Base-by-base conservation (phyloP, 192 early-diverging fungal species). In the Coemansia sp. region DNA sequence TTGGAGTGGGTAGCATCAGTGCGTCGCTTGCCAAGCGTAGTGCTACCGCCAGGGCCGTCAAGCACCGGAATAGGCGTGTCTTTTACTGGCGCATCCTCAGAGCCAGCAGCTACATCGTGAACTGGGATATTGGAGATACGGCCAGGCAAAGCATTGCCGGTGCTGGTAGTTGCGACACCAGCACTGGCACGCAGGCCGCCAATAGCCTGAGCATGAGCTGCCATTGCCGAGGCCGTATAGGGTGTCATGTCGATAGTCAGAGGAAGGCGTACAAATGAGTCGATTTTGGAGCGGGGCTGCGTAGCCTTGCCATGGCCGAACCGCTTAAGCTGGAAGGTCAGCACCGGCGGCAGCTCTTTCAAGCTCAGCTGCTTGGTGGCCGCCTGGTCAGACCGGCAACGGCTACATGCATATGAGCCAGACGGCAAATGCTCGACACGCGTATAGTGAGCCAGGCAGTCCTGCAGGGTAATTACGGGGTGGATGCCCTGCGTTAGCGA, bases 301-400 rank as follows among this genome's bases (percentile, higher is more conserved):
- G 58, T 10, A 11, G 40, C 18, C 5, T 37, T 26, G 12, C 76
- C 73, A 67, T 93, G 90, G 60, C 92, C 92, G 56, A 97, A 98
- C 5, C 96, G 84, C 85, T 97, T 97, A 10, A 97, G 75, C 64
- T 97, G 94, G 43, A 97, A 88, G 31, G 89, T 84, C 47, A 97
- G 76, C 3, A 96, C 90, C 1, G 92, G 90, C 6, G 95, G 93
- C 32, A 95, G 70, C 47, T 81, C 70, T 47, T 93, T 92, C 14
- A 97, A 59, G 1, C 90, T 90, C 12, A 98, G 76, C 59, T 93
- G 93, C 79, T 98, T 98, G 21, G 85, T 86, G 1, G 91, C 92
- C 57, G 84, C 67, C 16, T 65, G 60, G 16, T 69, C 72, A 14
- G 74, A 63, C 6, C 84, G 77, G 60, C 91, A 93, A 26, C 83